Evolutionary conservation across 2,329 filamentous ascomycete species (phyloP).

Genomic region (Verticillium tricorpus): DNA sequence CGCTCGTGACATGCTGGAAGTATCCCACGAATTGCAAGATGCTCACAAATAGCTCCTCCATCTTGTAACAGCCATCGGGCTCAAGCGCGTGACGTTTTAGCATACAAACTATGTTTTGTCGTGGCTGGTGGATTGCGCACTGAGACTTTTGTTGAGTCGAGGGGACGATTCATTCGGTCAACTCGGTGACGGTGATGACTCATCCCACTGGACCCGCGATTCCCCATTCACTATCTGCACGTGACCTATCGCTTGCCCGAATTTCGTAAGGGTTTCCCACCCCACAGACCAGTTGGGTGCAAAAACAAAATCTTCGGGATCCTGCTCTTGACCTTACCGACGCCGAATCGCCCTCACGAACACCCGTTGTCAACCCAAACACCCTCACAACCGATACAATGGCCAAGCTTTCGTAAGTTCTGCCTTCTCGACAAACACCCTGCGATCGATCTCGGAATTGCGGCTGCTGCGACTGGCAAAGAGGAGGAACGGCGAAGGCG

Average conservation of each 20-base stretch:
- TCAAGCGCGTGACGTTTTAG: too few relatives aligned
- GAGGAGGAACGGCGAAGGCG: slow-evolving; percentile 9
- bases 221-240: slow-evolving; percentile 2
- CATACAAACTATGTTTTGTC: too few relatives aligned
- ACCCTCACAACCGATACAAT: slow-evolving; percentile 45
- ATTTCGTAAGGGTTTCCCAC: slow-evolving; percentile 10
- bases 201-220: not conserved
- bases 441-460: slow-evolving; percentile 11
- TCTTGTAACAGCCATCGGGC: too few relatives aligned
- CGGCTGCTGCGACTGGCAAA: not conserved
- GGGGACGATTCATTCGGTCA: not conserved
- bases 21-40: too few relatives aligned
- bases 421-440: slow-evolving; percentile 4
- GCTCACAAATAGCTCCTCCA: too few relatives aligned
- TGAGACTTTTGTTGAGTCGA: too few relatives aligned
- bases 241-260: slow-evolving; percentile 9
- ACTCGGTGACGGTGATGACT: slow-evolving; percentile 2
- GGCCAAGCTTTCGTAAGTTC: slow-evolving; percentile 60
- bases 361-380: slow-evolving; percentile 14
- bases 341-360: slow-evolving; percentile 13
- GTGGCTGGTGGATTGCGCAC: too few relatives aligned
- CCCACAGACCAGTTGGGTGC: slow-evolving; percentile 8
- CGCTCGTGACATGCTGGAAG: too few relatives aligned
- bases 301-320: slow-evolving; percentile 12
- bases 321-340: slow-evolving; percentile 9